Evolutionary conservation across 1,284 basidiomycete species (phyloP).

Genomic region (Ganoderma lingzhi): DNA sequence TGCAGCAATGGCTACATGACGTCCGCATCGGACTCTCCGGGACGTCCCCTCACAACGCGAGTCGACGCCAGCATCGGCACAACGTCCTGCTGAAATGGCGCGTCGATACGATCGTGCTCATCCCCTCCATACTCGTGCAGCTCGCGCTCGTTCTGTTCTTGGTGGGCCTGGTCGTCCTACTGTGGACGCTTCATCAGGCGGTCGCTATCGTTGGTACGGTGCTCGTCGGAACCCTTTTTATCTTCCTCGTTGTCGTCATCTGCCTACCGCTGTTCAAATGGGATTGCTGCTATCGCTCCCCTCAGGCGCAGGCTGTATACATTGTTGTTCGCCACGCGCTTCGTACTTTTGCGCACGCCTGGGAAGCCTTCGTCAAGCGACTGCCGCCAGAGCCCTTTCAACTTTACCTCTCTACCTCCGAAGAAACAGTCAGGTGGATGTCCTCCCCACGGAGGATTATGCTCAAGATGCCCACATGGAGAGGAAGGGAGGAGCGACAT

Average conservation of each 20-base stretch:
- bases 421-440: background rate
- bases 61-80: conserved; percentile 13
- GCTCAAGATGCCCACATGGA: conserved; percentile 7
- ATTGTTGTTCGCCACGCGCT: conserved; percentile 9
- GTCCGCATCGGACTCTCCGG: conserved; percentile 10
- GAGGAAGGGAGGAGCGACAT: background rate
- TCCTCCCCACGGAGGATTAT: background rate
- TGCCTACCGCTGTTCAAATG: conserved; percentile 3
- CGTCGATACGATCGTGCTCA: conserved; percentile 17
- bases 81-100: conserved; percentile 20
- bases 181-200: conserved; percentile 17
- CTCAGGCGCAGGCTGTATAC: conserved; percentile 18
- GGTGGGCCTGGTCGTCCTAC: conserved; percentile 18
- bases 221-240: conserved; percentile 16
- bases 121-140: conserved; percentile 25
- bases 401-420: background rate
- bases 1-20: conserved; percentile 21
- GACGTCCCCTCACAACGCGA: background rate
- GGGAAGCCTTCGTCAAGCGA: background rate
- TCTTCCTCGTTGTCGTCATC: conserved; percentile 5
- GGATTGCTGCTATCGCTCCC: conserved; percentile 17
- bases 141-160: conserved; percentile 26
- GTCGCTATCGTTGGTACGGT: conserved; percentile 14
- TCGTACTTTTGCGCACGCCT: background rate
- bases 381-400: conserved; percentile 1